Percentiles rank a stretch among this genome's conserved stretches.
phyloP scores from a whole-genome alignment of 2,329 filamentous ascomycete species.

The Cucurbitaria berberidis region DNA sequence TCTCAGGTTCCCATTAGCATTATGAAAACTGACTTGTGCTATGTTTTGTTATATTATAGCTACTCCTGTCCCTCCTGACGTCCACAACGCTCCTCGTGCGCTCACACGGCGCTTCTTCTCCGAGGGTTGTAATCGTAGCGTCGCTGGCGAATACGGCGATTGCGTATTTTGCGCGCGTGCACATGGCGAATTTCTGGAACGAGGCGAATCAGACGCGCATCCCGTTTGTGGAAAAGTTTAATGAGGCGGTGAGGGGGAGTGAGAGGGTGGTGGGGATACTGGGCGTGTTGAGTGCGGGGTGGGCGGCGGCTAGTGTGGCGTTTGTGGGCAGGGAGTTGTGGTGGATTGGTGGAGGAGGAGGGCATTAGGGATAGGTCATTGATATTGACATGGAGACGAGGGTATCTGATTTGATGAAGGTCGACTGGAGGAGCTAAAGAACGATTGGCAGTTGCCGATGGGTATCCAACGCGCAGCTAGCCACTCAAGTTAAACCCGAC shows the following conservation, averaged over 20 bases:
- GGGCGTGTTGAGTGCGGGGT: conserved; percentile 24
- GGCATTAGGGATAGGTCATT: conserved; percentile 8
- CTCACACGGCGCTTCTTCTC: conserved; percentile 2
- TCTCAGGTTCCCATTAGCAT: background rate
- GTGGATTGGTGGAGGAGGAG: conserved; percentile 10
- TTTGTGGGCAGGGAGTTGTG: conserved; percentile 20
- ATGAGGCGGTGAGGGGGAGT: conserved; percentile 45
- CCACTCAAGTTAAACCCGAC: conserved; percentile 10
- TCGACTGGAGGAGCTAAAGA: conserved; percentile 6
- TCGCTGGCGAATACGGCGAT: conserved; percentile 21
- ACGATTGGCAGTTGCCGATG: no score
- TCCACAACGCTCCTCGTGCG: conserved; percentile 26
- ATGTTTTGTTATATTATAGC: conserved; percentile 10
- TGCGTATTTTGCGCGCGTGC: conserved; percentile 21
- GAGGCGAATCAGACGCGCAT: conserved; percentile 38
- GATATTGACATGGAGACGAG: conserved; percentile 8
- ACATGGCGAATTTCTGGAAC: conserved; percentile 46
- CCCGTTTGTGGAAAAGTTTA: conserved; percentile 46
- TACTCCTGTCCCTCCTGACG: conserved; percentile 31
- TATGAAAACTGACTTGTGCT: background rate
- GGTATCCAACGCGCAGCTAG: conserved; percentile 3
- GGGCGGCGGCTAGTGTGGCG: conserved; percentile 25
- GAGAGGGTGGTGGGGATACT: conserved; percentile 35
- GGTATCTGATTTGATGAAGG: conserved; percentile 1
- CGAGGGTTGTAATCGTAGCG: conserved; percentile 10